phyloP scores from a whole-genome alignment of 805 yeast species.

The Naumovozyma baii region DNA sequence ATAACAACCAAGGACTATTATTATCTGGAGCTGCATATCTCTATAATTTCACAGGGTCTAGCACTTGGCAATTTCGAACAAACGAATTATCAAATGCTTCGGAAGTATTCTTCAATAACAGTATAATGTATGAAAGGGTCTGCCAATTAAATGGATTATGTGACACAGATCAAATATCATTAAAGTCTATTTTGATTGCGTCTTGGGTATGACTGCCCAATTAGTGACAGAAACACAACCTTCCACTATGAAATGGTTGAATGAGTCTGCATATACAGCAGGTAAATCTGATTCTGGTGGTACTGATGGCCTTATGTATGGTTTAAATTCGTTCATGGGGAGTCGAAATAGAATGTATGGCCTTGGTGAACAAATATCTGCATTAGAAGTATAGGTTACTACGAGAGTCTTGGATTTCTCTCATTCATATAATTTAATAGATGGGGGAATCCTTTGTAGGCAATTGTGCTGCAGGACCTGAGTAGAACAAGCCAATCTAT shows the following conservation, averaged over 20 bases:
- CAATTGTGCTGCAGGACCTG: conserved; percentile 56
- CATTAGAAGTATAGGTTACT: conserved; percentile 52
- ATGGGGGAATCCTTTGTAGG: conserved; percentile 67
- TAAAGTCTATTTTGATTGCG: conserved; percentile 73
- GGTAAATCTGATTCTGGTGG: conserved; percentile 83
- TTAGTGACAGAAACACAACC: conserved; percentile 46
- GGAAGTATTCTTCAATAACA: conserved; percentile 44
- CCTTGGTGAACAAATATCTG: conserved; percentile 82
- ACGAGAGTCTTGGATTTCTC: conserved; percentile 29
- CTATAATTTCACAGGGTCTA: conserved; percentile 61
- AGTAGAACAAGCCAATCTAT: conserved; percentile 25
- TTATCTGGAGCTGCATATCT: conserved; percentile 73
- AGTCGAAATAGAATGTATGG: conserved; percentile 72
- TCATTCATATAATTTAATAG: conserved; percentile 49
- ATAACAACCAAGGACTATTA: conserved; percentile 76
- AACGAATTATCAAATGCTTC: conserved; percentile 46
- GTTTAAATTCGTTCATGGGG: conserved; percentile 50
- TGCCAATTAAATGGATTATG: conserved; percentile 60
- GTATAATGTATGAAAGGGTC: conserved; percentile 61
- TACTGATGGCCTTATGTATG: conserved; percentile 77
- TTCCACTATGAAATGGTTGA: conserved; percentile 28
- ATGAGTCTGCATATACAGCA: conserved; percentile 54
- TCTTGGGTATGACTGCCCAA: conserved; percentile 60
- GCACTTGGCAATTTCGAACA: conserved; percentile 58
- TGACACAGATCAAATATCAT: conserved; percentile 77